Base-by-base conservation (phyloP, 2,329 filamentous ascomycete species). In the Byssothecium circinans region DNA sequence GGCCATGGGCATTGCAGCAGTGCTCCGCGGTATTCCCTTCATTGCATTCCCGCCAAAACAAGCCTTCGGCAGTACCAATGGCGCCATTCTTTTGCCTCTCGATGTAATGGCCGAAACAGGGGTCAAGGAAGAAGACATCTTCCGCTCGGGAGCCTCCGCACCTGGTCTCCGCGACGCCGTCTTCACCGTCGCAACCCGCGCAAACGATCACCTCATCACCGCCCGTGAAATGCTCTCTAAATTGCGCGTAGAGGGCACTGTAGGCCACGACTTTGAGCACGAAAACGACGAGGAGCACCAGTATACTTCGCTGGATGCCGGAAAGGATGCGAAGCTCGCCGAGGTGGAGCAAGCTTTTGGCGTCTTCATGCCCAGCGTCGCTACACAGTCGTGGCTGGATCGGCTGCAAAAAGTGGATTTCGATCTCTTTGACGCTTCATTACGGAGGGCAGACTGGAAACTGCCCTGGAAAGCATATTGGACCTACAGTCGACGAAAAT, bases 201-300 rank as follows among this genome's bases (percentile, higher is more conserved):
- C 94, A 6, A 95, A 95, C 64, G 94, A 99, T 68, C 94, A 99
- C 71, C 77, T 99, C 27, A 95, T 96, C 58, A 97, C 92, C 0
- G 92, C 88, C 2, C 80, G 91, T 49, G 89, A 96, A 68, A 96
- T 99, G 91, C 72, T 97, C 50, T 86, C 84, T 63, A 89, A 88
- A 61, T 74, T 96, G 17, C 83, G 83, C 44, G 84, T 83, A 3
- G 89, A 91, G 1, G 74, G 87, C 58, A 85, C 84, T 40, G 82
- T 89, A 0, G 89, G 87, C 0, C 92, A 96, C 67, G 89, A 89
- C 4, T 96, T 92, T 68, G 92, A 97, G 72, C 89, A 96, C 64
- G 81, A 87, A 51, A 82, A 84, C 23, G 90, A 96, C 65, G 84
- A 84, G 41, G 89, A 87, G 41, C 80, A 81, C 62, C 69, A 77